Conservation (phyloP, 1,284 basidiomycete genomes). For the Heterobasidion annosum region DNA sequence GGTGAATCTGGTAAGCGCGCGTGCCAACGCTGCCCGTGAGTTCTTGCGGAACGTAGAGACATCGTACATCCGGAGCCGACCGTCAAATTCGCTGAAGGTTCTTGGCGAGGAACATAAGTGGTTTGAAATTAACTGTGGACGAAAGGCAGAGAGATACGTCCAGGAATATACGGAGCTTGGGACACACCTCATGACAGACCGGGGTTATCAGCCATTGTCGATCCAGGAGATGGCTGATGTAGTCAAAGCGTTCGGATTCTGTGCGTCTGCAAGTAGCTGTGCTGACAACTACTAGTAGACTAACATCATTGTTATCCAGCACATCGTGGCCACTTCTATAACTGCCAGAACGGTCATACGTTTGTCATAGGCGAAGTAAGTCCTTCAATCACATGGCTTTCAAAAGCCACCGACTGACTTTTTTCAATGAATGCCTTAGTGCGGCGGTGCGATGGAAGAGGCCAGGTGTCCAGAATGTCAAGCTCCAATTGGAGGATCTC, state of each 20-base stretch:
- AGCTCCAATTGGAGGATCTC: conserved; percentile 37
- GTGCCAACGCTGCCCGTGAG: conserved; percentile 1
- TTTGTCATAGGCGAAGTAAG: conserved; percentile 37
- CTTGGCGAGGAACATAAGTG: conserved; percentile 21
- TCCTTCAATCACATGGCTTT: background rate
- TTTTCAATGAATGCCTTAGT: conserved; percentile 22
- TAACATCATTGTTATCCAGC: conserved; percentile 17
- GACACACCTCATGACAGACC: conserved; percentile 20
- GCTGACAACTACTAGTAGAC: no score
- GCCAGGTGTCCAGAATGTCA: conserved; percentile 45
- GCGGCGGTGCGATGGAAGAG: conserved; percentile 40
- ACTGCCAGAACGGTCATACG: conserved; percentile 38
- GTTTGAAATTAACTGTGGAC: conserved; percentile 24
- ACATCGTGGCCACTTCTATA: conserved; percentile 41
- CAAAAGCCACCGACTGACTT: background rate
- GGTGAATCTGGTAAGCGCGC: conserved; percentile 5
- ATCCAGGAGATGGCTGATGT: conserved; percentile 38
- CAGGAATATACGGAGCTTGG: conserved; percentile 26
- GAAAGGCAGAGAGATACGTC: conserved; percentile 22
- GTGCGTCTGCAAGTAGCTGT: conserved; percentile 20
- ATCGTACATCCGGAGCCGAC: conserved; percentile 13
- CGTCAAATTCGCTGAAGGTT: conserved; percentile 10
- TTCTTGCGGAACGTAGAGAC: background rate
- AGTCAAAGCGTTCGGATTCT: conserved; percentile 34
- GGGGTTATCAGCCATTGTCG: conserved; percentile 34